These are phyloP conservation scores for Ilyonectria mors-panacis DNA, from an alignment of 2,329 filamentous ascomycete species.

Conservation along the genomic window DNA sequence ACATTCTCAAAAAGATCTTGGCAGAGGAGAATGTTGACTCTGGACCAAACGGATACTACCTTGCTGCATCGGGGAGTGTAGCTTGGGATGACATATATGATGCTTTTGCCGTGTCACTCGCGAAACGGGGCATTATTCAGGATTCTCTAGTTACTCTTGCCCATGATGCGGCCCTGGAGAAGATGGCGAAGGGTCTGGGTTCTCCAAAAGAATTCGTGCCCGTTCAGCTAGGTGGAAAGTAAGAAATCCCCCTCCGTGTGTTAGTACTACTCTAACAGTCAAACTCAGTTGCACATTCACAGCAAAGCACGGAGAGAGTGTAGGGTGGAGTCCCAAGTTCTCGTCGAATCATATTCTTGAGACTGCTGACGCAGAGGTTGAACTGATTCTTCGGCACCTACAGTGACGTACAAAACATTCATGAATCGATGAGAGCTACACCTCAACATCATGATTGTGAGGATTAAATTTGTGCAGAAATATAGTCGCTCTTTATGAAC, in stretches of 20 bases:
- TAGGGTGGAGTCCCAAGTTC: slow-evolving; percentile 64
- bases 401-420: background rate
- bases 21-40: slow-evolving; percentile 52
- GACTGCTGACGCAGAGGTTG: slow-evolving; percentile 61
- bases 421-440: too few species aligned
- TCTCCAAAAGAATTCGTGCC: slow-evolving; percentile 7
- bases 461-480: too few species aligned
- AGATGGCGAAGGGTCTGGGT: slow-evolving; percentile 55
- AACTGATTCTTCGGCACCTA: slow-evolving; percentile 53
- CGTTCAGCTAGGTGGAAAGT: slow-evolving; percentile 26
- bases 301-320: slow-evolving; percentile 55
- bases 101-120: slow-evolving; percentile 59
- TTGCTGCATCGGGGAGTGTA: slow-evolving; percentile 64
- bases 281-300: slow-evolving; percentile 50
- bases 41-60: slow-evolving; percentile 64
- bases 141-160: slow-evolving; percentile 55
- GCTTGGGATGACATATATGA: slow-evolving; percentile 66
- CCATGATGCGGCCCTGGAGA: slow-evolving; percentile 52
- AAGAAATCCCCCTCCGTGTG: background rate
- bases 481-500: too few species aligned
- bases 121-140: slow-evolving; percentile 56
- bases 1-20: slow-evolving; percentile 62
- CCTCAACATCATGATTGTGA: too few species aligned
- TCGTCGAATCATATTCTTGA: slow-evolving; percentile 62
- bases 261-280: slow-evolving; percentile 60